phyloP scores from a whole-genome alignment of 257 asterid species.

The Nicotiana sylvestris region DNA sequence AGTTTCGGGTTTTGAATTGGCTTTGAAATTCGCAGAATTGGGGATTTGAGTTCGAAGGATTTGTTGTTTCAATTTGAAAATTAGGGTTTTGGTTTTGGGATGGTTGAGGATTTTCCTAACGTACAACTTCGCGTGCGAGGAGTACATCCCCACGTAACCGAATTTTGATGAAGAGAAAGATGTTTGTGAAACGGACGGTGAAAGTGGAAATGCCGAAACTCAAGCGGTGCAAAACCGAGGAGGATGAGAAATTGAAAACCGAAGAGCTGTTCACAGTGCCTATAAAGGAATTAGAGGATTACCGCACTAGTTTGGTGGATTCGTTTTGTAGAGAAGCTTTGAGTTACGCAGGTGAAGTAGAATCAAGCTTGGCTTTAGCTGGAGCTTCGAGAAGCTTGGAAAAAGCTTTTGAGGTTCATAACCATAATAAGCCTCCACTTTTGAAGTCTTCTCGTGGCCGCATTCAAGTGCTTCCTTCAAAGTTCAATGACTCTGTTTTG shows the following conservation, averaged over 20 bases:
- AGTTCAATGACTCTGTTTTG: slow-evolving; percentile 55
- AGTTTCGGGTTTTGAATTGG: neutral
- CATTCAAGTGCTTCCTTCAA: slow-evolving; percentile 51
- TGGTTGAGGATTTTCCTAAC: slow-evolving; percentile 9
- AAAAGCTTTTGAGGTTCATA: slow-evolving; percentile 13
- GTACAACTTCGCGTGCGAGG: slow-evolving; percentile 9
- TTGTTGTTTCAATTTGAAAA: slow-evolving; percentile 1
- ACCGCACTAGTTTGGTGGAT: slow-evolving; percentile 26
- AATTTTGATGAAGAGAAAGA: slow-evolving; percentile 7
- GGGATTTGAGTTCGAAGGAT: slow-evolving; percentile 2
- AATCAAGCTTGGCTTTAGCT: slow-evolving; percentile 13
- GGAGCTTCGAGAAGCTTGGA: slow-evolving; percentile 16
- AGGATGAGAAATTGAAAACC: slow-evolving; percentile 20
- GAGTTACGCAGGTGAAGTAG: slow-evolving; percentile 19
- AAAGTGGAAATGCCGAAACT: slow-evolving; percentile 60
- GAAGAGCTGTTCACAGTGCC: slow-evolving; percentile 41
- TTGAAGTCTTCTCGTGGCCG: slow-evolving; percentile 85
- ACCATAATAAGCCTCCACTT: slow-evolving; percentile 40
- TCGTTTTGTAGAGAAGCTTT: slow-evolving; percentile 29
- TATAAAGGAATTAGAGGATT: slow-evolving; percentile 38
- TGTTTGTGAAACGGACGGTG: slow-evolving; percentile 34
- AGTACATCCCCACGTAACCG: slow-evolving; percentile 7
- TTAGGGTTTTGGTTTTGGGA: slow-evolving; percentile 5
- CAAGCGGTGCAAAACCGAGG: slow-evolving; percentile 54
- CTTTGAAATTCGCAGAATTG: slow-evolving; percentile 4